Percentiles rank a stretch among this genome's conserved stretches.
Conservation (phyloP, 2,329 filamentous ascomycete species). For the Botryotinia convoluta region DNA sequence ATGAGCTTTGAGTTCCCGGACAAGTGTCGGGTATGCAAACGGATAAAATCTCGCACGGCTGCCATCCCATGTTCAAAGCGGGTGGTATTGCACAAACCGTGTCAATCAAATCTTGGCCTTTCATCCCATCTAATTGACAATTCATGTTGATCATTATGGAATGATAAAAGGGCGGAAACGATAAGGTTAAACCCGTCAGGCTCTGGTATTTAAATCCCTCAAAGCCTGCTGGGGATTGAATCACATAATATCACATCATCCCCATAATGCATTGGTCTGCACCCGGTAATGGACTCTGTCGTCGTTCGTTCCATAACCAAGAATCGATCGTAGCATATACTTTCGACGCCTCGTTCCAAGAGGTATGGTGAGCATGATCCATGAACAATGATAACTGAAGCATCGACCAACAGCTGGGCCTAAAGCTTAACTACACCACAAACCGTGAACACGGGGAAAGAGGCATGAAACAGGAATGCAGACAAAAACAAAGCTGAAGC, state of each 20-base stretch:
- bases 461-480: background rate
- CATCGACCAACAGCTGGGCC: background rate
- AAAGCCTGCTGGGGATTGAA: background rate
- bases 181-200: background rate
- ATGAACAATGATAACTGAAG: background rate
- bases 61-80: constrained; percentile 17
- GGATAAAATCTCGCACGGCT: constrained; percentile 6
- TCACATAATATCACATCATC: background rate
- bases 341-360: background rate
- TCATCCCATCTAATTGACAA: background rate
- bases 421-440: background rate
- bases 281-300: background rate
- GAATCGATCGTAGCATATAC: background rate
- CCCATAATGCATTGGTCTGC: background rate
- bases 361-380: background rate
- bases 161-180: background rate
- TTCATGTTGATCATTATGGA: background rate
- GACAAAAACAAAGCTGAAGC: background rate
- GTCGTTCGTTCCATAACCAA: no score
- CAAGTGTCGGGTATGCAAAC: background rate
- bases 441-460: background rate
- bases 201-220: background rate
- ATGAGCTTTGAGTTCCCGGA: background rate
- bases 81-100: background rate
- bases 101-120: background rate